Evolutionary conservation across 202 grass and related monocot species (phyloP), one percentile per base, ranked within the genome.

Genomic region (Saccharum hybrid): DNA sequence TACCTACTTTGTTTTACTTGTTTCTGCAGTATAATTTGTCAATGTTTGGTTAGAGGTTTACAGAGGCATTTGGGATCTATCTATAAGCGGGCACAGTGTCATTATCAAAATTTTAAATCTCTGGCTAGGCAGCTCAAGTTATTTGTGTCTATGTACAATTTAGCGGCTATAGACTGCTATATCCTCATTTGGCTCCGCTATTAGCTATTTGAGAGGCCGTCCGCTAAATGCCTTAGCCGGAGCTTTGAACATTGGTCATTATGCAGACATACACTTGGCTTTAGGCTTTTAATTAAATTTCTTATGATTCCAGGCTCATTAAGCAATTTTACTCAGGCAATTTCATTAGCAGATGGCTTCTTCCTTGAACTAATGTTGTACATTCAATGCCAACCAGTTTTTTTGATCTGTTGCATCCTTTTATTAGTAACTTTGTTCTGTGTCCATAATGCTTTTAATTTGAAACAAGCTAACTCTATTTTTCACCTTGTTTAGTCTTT

Each of bases 401-500:
- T 68, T 61, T 82, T 74, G 13, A 83, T 42, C 65, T 81, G 33
- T 79, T 75, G 30, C 34, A 81, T 88, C 4, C 57, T 80, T 18
- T 12, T 71, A 63, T 56, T 19, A 72, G 10, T 45, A 66, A 67
- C 46, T 18, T 65, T 76, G 4, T 81, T 80, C 13, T 48, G 71
- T 45, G 45, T 90, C 63, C 16, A 72, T 30, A 84, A 10, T 74
- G 18, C 16, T 39, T 76, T 59, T 63, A 49, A 36, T 82, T 62
- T 78, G 30, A 16, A 71, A 63, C 66, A 71, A 19, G 10, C 84
- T 87, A 84, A 84, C 65, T 77, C 10, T 68, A 22, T 81, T 87
- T 39, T 74, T 19, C 1, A 1, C 61, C 60, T 73, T 84, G 45
- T 8, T 37, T 60, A 98, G 96, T 87, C 73, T 83, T 89, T 98